Conservation (phyloP, 306 rosid genomes). For the Corylus avellana region DNA sequence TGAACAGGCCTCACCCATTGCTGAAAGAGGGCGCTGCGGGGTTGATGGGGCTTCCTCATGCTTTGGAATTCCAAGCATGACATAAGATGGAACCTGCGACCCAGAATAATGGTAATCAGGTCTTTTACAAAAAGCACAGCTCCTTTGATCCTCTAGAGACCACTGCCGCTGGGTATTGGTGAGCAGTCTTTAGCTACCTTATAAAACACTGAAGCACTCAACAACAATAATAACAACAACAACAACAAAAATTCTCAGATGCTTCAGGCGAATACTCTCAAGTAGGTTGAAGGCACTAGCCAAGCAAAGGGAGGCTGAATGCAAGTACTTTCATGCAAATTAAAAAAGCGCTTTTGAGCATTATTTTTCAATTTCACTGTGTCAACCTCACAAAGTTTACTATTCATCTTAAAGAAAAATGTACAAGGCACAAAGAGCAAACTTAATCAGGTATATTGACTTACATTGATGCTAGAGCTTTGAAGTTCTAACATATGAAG, state of each 20-base stretch:
- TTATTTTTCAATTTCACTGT: background rate
- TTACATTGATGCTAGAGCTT: background rate
- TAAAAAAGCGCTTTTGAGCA: background rate
- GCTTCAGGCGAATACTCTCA: background rate
- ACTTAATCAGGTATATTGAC: background rate
- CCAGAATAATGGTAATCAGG: slow-evolving; percentile 20
- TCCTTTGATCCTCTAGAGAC: slow-evolving; percentile 19
- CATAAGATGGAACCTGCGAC: slow-evolving; percentile 75
- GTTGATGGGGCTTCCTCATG: slow-evolving; percentile 82
- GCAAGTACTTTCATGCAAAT: background rate
- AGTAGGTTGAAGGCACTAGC: background rate
- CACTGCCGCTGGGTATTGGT: background rate
- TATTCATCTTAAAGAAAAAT: background rate
- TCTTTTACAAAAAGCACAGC: slow-evolving; percentile 11
- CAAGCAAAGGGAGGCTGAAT: background rate
- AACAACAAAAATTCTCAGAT: background rate
- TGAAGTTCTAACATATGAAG: slow-evolving; percentile 1
- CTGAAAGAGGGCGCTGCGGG: slow-evolving; percentile 90
- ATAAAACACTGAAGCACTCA: slow-evolving; percentile 1
- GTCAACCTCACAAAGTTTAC: background rate
- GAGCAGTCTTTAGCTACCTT: slow-evolving; percentile 1
- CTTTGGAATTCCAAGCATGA: slow-evolving; percentile 88
- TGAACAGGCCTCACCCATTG: slow-evolving; percentile 99
- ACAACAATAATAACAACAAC: background rate
- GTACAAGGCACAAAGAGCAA: background rate